phyloP scores from a whole-genome alignment of 805 yeast genomes.

The Pichia sporocuriosa region DNA sequence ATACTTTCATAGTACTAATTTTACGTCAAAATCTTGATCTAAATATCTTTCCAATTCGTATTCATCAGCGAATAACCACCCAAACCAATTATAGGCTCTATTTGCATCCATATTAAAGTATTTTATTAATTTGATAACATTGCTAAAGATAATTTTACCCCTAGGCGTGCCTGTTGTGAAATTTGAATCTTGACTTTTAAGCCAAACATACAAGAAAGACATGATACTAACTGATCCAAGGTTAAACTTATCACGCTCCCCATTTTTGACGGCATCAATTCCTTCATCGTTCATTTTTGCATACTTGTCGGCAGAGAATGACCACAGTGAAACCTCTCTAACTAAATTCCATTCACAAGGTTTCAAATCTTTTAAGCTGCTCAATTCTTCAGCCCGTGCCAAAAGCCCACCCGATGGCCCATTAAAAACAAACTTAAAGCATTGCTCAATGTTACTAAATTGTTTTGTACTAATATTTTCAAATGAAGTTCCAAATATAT shows the following conservation, averaged over 20 bases:
- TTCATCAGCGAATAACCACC: conserved; percentile 26
- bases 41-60: conserved; percentile 18
- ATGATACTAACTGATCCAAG: conserved; percentile 20
- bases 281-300: conserved; percentile 18
- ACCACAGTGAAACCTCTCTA: conserved; percentile 12
- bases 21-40: conserved; percentile 12
- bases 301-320: conserved; percentile 5
- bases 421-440: conserved; percentile 18
- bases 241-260: conserved; percentile 5
- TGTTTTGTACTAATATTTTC: conserved; percentile 17
- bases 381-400: neutral
- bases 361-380: conserved; percentile 4
- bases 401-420: neutral
- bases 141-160: conserved; percentile 14
- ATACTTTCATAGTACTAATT: neutral
- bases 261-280: conserved; percentile 11
- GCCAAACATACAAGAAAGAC: conserved; percentile 24
- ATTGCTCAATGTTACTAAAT: conserved; percentile 17
- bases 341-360: conserved; percentile 12
- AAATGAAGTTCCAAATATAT: conserved; percentile 37
- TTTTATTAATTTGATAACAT: conserved; percentile 20
- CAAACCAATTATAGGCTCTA: conserved; percentile 22
- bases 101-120: conserved; percentile 19
- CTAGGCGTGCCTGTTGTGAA: conserved; percentile 12
- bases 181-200: conserved; percentile 19